Base-by-base conservation (phyloP, 148 eudicot genomes). In the Spergularia marina region DNA sequence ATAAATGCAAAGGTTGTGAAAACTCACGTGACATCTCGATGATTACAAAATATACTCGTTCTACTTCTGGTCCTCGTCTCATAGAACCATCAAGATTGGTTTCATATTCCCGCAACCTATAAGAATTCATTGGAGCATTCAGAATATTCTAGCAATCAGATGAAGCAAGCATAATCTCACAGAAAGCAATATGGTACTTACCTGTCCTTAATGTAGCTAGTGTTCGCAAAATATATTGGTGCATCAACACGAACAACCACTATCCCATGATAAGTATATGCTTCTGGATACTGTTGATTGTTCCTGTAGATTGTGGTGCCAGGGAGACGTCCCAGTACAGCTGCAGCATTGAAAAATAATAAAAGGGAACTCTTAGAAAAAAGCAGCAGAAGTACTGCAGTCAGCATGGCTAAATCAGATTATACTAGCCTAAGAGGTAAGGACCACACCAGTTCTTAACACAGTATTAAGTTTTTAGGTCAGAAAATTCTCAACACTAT, bases 211-310 rank as follows among this genome's bases (percentile, higher is more conserved):
- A 96, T 92, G 82, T 88, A 92, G 75, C 97, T 96, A 69, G 77
- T 96, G 82, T 96, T 96, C 53, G 99, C 99, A 89, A 96, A 96
- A 79, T 96, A 96, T 20, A 96, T 92, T 12, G 99, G 99, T 12
- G 99, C 94, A 89, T 96, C 98, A 74, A 96, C 82, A 25, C 99
- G 92, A 79, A 96, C 98, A 81, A 92, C 81, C 69, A 96, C 99
- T 57, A 96, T 87, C 30, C 99, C 99, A 56, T 87, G 86, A 85
- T 96, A 91, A 20, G 90, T 88, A 81, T 90, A 91, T 75, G 94
- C 97, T 84, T 96, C 99, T 20, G 99, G 97, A 81, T 96, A 96
- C 77, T 96, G 99, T 81, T 85, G 77, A 76, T 79, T 81, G 86
- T 96, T 96, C 81, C 99, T 88, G 65, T 96, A 96, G 18, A 92